Base-by-base conservation (phyloP, 176 grass and related monocot species). In the Poa pratensis region DNA sequence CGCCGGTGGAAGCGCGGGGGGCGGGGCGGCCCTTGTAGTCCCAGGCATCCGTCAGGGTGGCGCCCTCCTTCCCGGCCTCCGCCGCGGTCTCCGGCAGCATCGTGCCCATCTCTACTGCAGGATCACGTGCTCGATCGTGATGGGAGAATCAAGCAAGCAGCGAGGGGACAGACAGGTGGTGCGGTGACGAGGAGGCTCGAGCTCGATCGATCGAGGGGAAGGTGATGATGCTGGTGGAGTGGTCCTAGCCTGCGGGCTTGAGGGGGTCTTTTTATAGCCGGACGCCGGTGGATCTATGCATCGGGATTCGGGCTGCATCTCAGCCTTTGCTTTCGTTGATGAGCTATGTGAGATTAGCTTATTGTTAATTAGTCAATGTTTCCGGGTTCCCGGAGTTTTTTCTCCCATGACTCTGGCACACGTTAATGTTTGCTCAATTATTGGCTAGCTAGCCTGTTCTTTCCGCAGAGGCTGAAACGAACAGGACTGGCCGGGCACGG, bases 21-120 rank as follows among this genome's bases (percentile, higher is more conserved):
- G 96, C 93, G 1, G 90, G 93, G 15, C 93, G 88, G 64, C 93
- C 96, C 80, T 91, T 94, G 89, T 84, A 96, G 81, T 99, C 91
- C 91, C 91, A 94, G 30, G 93, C 96, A 39, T 99, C 91, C 42
- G 84, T 79, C 28, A 99, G 88, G 74, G 72, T 50, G 73, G 26
- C 48, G 48, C 73, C 79, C 77, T 75, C 24, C 45, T 95, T 92
- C 34, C 85, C 83, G 45, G 71, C 45, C 3, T 80, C 78, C 19
- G 73, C 87, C 34, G 63, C 63, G 6, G 87, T 90, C 24, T 89
- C 83, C 45, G 91, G 89, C 66, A 90, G 75, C 64, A 92, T 42
- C 19, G 85, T 9, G 13, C 39, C 91, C 96, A 98, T 98, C 30
- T 75, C 78, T 52, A 27, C 32, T 2, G 13, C 7, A 37, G 35